Conservation (phyloP, 192 early-diverging fungal species). For the Backusella parvicylindrica region DNA sequence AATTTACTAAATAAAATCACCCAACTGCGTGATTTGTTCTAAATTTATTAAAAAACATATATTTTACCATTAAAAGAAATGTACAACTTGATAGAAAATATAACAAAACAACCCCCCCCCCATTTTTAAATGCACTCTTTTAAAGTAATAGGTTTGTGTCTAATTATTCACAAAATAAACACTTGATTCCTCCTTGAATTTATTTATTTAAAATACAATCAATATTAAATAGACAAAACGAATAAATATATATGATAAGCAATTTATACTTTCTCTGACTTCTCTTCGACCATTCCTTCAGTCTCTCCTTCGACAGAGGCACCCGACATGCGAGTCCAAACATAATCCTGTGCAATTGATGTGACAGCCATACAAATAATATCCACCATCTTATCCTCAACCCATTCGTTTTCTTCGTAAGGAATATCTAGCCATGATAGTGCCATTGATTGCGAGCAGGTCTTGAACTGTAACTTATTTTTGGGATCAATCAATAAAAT, state of each 20-base stretch:
- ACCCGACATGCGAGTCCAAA: constrained; percentile 58
- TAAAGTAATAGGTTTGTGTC: no score
- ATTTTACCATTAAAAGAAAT: no score
- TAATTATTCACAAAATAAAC: no score
- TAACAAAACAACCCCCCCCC: no score
- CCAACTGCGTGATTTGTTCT: not conserved
- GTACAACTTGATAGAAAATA: no score
- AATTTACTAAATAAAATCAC: not conserved
- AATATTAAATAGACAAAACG: not conserved
- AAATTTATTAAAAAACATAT: not conserved
- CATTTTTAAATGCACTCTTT: no score
- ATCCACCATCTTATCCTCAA: constrained; percentile 53
- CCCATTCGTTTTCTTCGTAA: constrained; percentile 63
- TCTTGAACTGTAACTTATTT: constrained; percentile 48
- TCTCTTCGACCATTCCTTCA: not conserved
- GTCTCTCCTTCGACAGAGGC: not conserved
- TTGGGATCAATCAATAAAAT: constrained; percentile 50
- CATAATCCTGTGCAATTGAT: constrained; percentile 57
- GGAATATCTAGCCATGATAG: constrained; percentile 51
- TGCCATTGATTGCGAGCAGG: constrained; percentile 50
- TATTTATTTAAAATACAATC: not conserved
- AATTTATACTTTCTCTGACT: not conserved
- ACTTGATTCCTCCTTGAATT: no score
- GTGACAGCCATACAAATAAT: constrained; percentile 44
- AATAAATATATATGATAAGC: not conserved